A percentile compares a stretch with the other conserved stretches of the same genome.
Conservation (phyloP, 2,329 filamentous ascomycete species). For the Aspergillus bombycis region DNA sequence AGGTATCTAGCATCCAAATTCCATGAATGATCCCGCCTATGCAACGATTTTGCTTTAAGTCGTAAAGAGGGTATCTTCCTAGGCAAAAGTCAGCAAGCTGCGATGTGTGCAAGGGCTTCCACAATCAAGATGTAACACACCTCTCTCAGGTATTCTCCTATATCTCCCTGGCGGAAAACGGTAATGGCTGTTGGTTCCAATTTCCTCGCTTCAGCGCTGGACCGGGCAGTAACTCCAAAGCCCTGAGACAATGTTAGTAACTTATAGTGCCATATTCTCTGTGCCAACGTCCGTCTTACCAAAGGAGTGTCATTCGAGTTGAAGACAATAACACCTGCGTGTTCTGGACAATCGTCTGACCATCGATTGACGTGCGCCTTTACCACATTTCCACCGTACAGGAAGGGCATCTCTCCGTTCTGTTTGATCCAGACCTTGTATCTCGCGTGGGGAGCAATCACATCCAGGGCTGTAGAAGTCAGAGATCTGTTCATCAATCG, state of each 20-base stretch:
- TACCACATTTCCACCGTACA: slow-evolving; percentile 90
- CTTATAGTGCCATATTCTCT: too few relatives aligned
- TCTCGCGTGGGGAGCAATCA: slow-evolving; percentile 86
- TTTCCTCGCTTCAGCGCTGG: slow-evolving; percentile 78
- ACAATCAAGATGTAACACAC: slow-evolving; percentile 31
- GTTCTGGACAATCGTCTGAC: slow-evolving; percentile 90
- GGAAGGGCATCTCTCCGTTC: slow-evolving; percentile 96
- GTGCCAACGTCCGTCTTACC: slow-evolving; percentile 36
- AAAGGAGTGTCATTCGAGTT: slow-evolving; percentile 87
- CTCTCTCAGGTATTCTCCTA: slow-evolving; percentile 92
- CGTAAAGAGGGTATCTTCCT: slow-evolving; percentile 66
- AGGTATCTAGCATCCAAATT: slow-evolving; percentile 29
- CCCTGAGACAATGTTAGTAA: slow-evolving; percentile 55
- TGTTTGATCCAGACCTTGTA: slow-evolving; percentile 98
- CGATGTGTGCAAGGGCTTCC: neutral
- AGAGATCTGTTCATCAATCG: neutral
- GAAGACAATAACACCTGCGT: slow-evolving; percentile 87
- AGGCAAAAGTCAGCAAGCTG: slow-evolving; percentile 20
- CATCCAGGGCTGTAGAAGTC: slow-evolving; percentile 63
- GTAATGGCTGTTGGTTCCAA: slow-evolving; percentile 89
- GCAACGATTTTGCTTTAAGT: slow-evolving; percentile 41
- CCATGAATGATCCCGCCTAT: slow-evolving; percentile 26
- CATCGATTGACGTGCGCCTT: slow-evolving; percentile 81
- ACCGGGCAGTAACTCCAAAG: slow-evolving; percentile 89
- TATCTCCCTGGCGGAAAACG: slow-evolving; percentile 89